A percentile compares a stretch with the other conserved stretches of the same genome.
phyloP scores from a whole-genome alignment of 176 grass and related monocot species.

The Hsuehochloa calcarea region DNA sequence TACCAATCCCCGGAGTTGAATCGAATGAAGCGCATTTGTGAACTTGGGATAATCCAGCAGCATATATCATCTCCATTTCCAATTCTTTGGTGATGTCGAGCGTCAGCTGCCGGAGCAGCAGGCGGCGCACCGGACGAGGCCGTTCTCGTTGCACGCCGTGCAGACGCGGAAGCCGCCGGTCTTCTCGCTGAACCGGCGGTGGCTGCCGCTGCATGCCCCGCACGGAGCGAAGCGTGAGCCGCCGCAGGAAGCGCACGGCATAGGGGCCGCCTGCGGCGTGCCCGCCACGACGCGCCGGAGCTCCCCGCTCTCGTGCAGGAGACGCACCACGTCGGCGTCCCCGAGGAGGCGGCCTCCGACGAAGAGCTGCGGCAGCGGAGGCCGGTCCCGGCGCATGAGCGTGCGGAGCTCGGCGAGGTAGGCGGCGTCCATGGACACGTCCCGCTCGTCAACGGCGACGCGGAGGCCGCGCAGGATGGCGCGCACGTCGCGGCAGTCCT shows the following conservation, averaged over 20 bases:
- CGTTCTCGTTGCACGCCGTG: conserved; percentile 81
- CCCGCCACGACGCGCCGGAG: conserved; percentile 59
- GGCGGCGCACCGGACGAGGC: conserved; percentile 62
- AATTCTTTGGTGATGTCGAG: background rate
- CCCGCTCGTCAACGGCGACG: conserved; percentile 84
- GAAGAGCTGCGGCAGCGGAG: conserved; percentile 74
- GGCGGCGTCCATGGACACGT: conserved; percentile 78
- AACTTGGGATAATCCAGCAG: background rate
- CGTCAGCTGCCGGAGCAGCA: conserved; percentile 38
- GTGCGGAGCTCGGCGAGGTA: conserved; percentile 65
- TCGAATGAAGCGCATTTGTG: conserved; percentile 13
- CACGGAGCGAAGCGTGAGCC: conserved; percentile 63
- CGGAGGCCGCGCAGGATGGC: conserved; percentile 66
- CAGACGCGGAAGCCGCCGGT: conserved; percentile 71
- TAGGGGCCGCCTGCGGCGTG: conserved; percentile 4
- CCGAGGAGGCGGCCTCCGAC: conserved; percentile 65
- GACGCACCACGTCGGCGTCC: conserved; percentile 68
- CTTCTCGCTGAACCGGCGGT: conserved; percentile 75
- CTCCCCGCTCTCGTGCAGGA: conserved; percentile 78
- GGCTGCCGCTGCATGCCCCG: conserved; percentile 57
- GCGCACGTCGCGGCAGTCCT: conserved; percentile 62
- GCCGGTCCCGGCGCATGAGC: conserved; percentile 43
- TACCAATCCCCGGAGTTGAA: conserved; percentile 23
- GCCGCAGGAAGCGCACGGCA: conserved; percentile 61
- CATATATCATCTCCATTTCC: conserved; percentile 16